These are phyloP conservation scores for Uronychia setigera DNA, from an alignment of 73 alveolate genomes.

Conservation along the genomic window DNA sequence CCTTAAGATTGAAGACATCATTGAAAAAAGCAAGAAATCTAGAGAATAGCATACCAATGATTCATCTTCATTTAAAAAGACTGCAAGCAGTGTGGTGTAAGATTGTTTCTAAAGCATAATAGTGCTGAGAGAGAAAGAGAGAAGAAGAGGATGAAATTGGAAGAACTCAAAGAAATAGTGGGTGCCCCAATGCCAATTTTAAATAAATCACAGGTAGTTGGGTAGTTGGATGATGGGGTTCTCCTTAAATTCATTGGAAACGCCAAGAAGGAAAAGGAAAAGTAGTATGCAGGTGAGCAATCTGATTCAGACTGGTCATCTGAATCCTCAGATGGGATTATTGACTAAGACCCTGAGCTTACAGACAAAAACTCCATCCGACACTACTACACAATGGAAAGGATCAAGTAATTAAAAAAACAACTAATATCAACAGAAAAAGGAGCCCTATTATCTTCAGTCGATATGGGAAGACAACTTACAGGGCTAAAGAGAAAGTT, in stretches of 20 bases:
- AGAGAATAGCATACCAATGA: too few relatives aligned
- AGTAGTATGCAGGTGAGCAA: background rate
- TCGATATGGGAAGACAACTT: slow-evolving; percentile 31
- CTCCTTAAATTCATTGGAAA: background rate
- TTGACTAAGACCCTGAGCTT: background rate
- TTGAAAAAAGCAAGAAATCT: too few relatives aligned
- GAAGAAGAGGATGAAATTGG: background rate
- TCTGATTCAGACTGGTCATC: background rate
- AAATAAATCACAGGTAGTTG: background rate
- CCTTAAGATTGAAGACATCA: too few relatives aligned
- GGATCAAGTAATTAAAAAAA: background rate
- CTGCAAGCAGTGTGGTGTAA: too few relatives aligned
- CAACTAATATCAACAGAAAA: slow-evolving; percentile 1
- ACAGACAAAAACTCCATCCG: background rate
- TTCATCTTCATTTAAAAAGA: too few relatives aligned
- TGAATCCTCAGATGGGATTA: background rate
- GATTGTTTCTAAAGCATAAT: too few relatives aligned
- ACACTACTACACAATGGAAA: background rate
- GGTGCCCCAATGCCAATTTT: background rate
- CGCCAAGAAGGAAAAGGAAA: background rate
- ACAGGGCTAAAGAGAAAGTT: slow-evolving; percentile 33
- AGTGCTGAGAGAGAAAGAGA: background rate
- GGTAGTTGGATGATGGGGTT: background rate
- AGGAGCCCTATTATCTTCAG: slow-evolving; percentile 35
- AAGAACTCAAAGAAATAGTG: background rate